phyloP scores from a whole-genome alignment of 208 protist genomes.

The Spongospora subterranea region DNA sequence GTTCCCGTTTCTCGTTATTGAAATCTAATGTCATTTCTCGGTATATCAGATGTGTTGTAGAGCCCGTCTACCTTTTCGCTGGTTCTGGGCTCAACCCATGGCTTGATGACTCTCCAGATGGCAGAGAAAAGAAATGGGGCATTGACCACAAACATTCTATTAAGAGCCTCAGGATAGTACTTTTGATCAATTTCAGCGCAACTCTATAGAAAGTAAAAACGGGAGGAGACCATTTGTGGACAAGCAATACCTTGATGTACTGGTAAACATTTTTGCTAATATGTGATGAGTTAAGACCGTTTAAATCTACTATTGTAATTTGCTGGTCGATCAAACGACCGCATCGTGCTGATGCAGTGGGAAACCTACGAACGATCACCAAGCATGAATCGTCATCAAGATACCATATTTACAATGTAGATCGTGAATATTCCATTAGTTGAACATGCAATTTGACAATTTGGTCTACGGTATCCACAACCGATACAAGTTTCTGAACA shows the following conservation, averaged over 20 bases:
- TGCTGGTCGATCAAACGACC: conserved; percentile 10
- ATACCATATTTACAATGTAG: not conserved
- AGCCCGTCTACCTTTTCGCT: not conserved
- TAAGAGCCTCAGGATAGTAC: conserved; percentile 12
- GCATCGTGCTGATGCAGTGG: not conserved
- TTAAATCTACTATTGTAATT: conserved; percentile 15
- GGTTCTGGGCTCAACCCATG: not conserved
- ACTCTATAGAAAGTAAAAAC: not conserved
- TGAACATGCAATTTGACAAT: conserved; percentile 1
- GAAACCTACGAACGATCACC: not conserved
- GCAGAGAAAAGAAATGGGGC: conserved; percentile 11
- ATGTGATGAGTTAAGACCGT: not conserved
- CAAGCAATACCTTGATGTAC: not conserved
- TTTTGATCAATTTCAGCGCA: conserved; percentile 26
- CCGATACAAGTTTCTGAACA: not conserved
- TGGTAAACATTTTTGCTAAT: not conserved
- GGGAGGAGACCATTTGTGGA: not conserved
- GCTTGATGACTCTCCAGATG: conserved; percentile 25
- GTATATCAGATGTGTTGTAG: not conserved
- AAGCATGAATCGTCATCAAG: not conserved
- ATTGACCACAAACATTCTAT: conserved; percentile 12
- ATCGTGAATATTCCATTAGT: conserved; percentile 24
- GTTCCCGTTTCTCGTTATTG: not conserved
- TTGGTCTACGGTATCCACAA: not conserved
- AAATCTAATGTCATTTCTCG: not conserved